Evolutionary conservation across 2,329 filamentous ascomycete genomes (phyloP), one percentile per base, ranked within the genome.

Genomic region (Dendrostoma leiphaemia): DNA sequence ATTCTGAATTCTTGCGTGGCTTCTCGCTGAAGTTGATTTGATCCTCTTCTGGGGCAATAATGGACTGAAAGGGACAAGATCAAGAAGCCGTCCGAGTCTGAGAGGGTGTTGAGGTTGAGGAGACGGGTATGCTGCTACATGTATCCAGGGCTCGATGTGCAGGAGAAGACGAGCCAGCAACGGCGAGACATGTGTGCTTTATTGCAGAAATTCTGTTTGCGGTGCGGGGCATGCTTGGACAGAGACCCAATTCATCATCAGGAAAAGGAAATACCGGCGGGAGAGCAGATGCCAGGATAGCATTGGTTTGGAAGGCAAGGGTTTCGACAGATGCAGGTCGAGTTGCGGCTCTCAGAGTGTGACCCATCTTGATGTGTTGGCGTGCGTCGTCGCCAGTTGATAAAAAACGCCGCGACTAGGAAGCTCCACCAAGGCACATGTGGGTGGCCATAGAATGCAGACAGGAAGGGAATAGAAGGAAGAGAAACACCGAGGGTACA

Each of bases 331-430:
- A 82, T 78, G 79, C 80, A 82, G 75, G 79, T 79, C 71, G 72
- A 76, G 74, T 83, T 86, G 82, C 82, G 83, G 83, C 83, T 84
- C 81, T 84, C 78, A 80, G 73, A 80, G 80, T 83, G 81, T 81
- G 82, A 83, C 82, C 82, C 81, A 83, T 84, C 75, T 78, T 89
- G 90, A 91, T 95, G 91, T 88, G 90, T 81, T 95, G 91, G 90
- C 90, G 86, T 86, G 78, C 79, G 80, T 87, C 80, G 80, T 84
- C 82, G 82, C 89, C 89, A 93, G 86, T 92, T 85, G 81, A 85
- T 83, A 77, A 78, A 78, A 81, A 74, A 72, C 75, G 77, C 76
- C 79, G 77, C 79, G 75, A 79, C 80, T 82, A 83, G 75, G 65
- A 76, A 79, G 78, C 80, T 83, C 82, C 82, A 85, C 82, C 72